Evolutionary conservation across 139 green algal species (phyloP).

Genomic region (Spirogloea muscicola): DNA sequence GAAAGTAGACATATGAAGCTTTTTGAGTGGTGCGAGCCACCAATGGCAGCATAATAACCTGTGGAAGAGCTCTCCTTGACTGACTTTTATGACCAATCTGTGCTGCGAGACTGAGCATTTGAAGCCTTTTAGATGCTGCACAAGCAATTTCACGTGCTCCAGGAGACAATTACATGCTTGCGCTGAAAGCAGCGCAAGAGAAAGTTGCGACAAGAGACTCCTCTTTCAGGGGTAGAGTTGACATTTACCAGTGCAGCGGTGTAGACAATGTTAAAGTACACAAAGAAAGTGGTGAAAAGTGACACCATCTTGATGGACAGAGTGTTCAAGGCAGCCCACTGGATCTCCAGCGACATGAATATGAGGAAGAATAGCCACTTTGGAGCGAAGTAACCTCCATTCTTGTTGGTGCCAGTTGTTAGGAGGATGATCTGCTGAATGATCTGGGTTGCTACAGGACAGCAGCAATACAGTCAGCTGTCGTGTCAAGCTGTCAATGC

Average conservation of each 20-base stretch:
- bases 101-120: not conserved
- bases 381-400: conserved; percentile 4
- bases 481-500: not conserved
- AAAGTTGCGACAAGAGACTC: not conserved
- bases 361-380: conserved; percentile 1
- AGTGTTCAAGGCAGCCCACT: conserved; percentile 10
- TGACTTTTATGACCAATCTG: not conserved
- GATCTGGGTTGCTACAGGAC: conserved; percentile 1
- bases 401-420: not conserved
- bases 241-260: not conserved
- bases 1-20: not conserved
- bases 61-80: not conserved
- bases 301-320: not conserved
- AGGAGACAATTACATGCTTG: not conserved
- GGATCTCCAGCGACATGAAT: not conserved
- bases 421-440: conserved; percentile 17
- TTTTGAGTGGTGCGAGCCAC: not conserved
- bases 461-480: not conserved
- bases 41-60: not conserved
- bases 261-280: conserved; percentile 14
- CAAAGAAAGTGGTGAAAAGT: not conserved
- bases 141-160: not conserved
- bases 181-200: not conserved
- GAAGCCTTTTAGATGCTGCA: not conserved
- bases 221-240: not conserved